Evolutionary conservation across 2,329 filamentous ascomycete genomes (phyloP), one percentile per base, ranked within the genome.

Genomic region (Parasarocladium wereldwijsianum): DNA sequence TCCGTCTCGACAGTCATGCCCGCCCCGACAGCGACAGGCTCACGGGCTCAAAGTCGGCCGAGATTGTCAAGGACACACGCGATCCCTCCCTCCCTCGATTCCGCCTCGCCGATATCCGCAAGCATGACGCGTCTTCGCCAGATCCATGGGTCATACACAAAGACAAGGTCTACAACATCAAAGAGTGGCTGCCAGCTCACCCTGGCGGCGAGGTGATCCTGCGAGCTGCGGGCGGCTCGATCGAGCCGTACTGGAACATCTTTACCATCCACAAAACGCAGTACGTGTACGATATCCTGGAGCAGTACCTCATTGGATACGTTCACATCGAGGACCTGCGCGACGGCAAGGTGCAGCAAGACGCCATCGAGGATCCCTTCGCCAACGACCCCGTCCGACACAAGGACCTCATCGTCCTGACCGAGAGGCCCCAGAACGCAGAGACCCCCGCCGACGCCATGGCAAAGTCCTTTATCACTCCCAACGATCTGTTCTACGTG

Each of bases 171-270:
- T 80, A 79, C 56, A 68, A 80, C 42, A 79, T 80, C 31, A 79
- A 74, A 1, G 70, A 77, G 29, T 80, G 74, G 70, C 53, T 79
- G 14, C 54, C 59, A 2, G 70, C 63, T 1, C 75, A 80, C 43
- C 75, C 75, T 0, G 75, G 75, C 4, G 75, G 75, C 24, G 67
- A 76, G 31, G 70, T 80, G 10, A 80, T 80, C 34, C 55, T 79
- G 7, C 63, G 68, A 17, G 75, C 75, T 2, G 72, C 70, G 1
- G 75, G 75, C 4, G 65, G 67, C 21, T 66, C 64, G 32, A 66
- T 80, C 29, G 74, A 80, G 30, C 64, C 67, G 0, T 79, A 77
- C 50, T 80, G 75, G 75, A 58, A 76, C 35, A 76, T 80, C 31
- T 80, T 80, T 44, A 60, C 64, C 26, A 78, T 79, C 34, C 75